phyloP scores from a whole-genome alignment of 2,329 filamentous ascomycete genomes.

The Gnomoniopsis smithogilvyi region DNA sequence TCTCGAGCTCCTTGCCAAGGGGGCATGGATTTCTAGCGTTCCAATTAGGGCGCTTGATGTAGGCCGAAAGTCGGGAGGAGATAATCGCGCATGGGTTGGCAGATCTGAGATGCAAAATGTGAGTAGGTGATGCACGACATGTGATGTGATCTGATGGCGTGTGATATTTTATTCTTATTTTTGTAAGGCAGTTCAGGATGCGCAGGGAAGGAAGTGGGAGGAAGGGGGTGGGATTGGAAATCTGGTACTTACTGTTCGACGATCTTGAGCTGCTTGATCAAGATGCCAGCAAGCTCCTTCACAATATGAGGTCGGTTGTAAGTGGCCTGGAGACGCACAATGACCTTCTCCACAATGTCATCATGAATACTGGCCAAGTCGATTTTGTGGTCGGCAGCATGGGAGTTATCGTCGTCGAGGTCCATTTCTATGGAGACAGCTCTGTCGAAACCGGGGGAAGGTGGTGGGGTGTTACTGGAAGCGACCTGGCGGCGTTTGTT shows the following conservation, averaged over 20 bases:
- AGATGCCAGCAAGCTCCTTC: constrained; percentile 82
- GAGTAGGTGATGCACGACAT: constrained; percentile 25
- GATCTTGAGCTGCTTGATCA: constrained; percentile 72
- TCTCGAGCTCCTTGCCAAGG: constrained; percentile 87
- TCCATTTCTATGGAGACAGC: constrained; percentile 37
- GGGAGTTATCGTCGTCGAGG: constrained; percentile 28
- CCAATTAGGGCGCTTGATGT: constrained; percentile 84
- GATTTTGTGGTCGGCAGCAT: constrained; percentile 47
- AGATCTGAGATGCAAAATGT: constrained; percentile 58
- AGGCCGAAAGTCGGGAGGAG: constrained; percentile 84
- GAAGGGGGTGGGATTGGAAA: constrained; percentile 8
- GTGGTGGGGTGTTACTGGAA: constrained; percentile 80
- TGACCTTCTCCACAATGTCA: constrained; percentile 89
- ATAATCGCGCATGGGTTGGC: constrained; percentile 95
- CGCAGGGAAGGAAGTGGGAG: constrained; percentile 16
- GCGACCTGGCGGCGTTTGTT: constrained; percentile 33
- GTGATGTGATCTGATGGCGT: too few relatives aligned
- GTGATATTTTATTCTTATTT: too few relatives aligned
- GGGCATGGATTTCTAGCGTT: constrained; percentile 77
- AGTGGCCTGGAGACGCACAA: constrained; percentile 83
- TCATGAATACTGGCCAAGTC: constrained; percentile 86
- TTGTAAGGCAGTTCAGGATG: too few relatives aligned
- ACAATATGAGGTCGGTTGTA: constrained; percentile 91
- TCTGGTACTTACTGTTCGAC: constrained; percentile 86
- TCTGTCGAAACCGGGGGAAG: constrained; percentile 55